Evolutionary conservation across 2,329 filamentous ascomycete genomes (phyloP), one percentile per base, ranked within the genome.

Genomic region (Salinomyces thailandicus): DNA sequence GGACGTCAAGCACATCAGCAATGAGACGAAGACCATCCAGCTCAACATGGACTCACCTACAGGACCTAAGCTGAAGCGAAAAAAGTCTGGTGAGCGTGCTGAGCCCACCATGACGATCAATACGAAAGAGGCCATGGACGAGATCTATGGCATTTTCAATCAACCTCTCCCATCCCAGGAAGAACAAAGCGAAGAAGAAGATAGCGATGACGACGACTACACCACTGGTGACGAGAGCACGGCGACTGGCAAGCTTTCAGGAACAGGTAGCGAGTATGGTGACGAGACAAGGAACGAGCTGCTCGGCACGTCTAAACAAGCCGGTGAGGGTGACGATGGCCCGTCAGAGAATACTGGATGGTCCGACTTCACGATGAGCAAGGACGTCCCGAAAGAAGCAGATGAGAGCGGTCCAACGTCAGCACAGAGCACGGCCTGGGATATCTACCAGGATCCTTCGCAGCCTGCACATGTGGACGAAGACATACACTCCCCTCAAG

Each of bases 31-130:
- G 60, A 94, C 89, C 35, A 85, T 96, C 60, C 91, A 93, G 69
- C 81, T 86, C 39, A 95, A 95, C 50, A 68, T 96, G 37, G 85
- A 91, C 52, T 95, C 89, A 2, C 89, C 87, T 0, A 83, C 83
- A 0, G 75, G 79, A n/a, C 78, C 77, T 3, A 96, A 93, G 60
- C 71, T 89, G 37, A 81, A 79, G 69, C 84, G 84, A 59, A 91
- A 82, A 58, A 79, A 78, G 35, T 71, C 70, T 8, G 62, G 66
- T 30, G 87, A 81, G 55, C 77, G 77, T 19, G 63, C 69, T 22
- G 89, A 96, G 60, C 84, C 87, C n/a, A 98, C 91, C 2, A 95
- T 98, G 87, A 98, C 91, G 1, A 75, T 98, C 47, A 86, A 96
- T 55, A 98, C 91, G 9, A 84, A 77, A 50, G 89, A 91, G 46